These are phyloP conservation scores for Choiromyces venosus DNA, from an alignment of 495 filamentous ascomycete species.

Conservation along the genomic window DNA sequence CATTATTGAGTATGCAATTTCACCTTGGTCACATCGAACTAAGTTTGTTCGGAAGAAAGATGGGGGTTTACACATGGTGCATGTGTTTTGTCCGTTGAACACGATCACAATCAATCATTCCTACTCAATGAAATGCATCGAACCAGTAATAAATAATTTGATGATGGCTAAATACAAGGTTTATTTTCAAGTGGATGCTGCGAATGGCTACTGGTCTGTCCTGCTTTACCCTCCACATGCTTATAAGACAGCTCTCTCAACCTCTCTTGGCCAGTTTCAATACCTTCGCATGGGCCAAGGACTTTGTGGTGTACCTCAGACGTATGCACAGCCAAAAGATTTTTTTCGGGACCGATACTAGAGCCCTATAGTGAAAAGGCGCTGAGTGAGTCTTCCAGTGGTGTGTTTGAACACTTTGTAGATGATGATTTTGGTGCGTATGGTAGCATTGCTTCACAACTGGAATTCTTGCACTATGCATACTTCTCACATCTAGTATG, in stretches of 20 bases:
- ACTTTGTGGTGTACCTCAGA: slow-evolving; percentile 2
- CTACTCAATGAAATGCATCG: slow-evolving; percentile 4
- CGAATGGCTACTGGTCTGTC: slow-evolving; percentile 5
- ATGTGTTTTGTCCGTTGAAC: background rate
- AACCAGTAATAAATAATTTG: slow-evolving; percentile 1
- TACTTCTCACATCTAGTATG: slow-evolving; percentile 3
- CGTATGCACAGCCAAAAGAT: slow-evolving; percentile 13
- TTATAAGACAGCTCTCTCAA: slow-evolving; percentile 21
- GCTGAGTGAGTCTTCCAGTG: background rate
- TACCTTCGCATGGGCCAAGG: slow-evolving; percentile 11
- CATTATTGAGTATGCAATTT: slow-evolving; percentile 6
- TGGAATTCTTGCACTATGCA: background rate
- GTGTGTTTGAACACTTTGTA: background rate
- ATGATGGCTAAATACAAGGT: background rate
- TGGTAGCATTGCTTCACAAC: background rate
- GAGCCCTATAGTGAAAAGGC: background rate
- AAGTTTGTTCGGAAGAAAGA: slow-evolving; percentile 11
- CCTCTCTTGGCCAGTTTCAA: slow-evolving; percentile 9
- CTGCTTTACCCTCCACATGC: background rate
- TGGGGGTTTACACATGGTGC: slow-evolving; percentile 3
- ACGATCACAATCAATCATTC: background rate
- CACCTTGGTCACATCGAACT: background rate
- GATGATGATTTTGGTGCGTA: slow-evolving; percentile 12
- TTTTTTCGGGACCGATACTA: background rate
- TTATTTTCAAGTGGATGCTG: slow-evolving; percentile 6